Evolutionary conservation across 208 protist species (phyloP).

Genomic region (Trypanosomatidae sp.): DNA sequence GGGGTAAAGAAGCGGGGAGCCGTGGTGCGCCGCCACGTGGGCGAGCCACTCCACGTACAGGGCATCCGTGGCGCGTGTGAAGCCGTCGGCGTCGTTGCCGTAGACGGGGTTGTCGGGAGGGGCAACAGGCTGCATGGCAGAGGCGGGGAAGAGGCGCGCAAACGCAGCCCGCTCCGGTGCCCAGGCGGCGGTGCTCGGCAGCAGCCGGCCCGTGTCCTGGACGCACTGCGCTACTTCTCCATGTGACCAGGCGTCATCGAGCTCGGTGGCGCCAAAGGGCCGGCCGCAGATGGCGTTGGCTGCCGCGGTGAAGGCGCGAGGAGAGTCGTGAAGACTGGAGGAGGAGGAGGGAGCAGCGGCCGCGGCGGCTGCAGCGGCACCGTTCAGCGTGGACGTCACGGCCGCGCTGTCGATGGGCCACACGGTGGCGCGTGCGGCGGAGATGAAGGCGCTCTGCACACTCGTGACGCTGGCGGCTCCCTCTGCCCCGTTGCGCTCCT

Average conservation of each 20-base stretch:
- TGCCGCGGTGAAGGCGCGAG: slow-evolving; percentile 24
- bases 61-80: too few species aligned
- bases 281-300: slow-evolving; percentile 23
- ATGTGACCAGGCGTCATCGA: slow-evolving; percentile 5
- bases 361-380: too few species aligned
- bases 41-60: slow-evolving; percentile 29
- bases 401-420: slow-evolving; percentile 12
- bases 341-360: too few species aligned
- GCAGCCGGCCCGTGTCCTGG: too few species aligned
- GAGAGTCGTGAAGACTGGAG: too few species aligned
- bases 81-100: too few species aligned
- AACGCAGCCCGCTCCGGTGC: too few species aligned
- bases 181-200: too few species aligned
- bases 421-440: slow-evolving; percentile 18
- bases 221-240: not conserved
- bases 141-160: too few species aligned
- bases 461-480: not conserved
- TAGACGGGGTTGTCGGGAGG: too few species aligned
- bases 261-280: slow-evolving; percentile 6
- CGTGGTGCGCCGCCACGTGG: slow-evolving; percentile 20
- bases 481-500: slow-evolving; percentile 13
- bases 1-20: slow-evolving; percentile 36
- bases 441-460: slow-evolving; percentile 22
- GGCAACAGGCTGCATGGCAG: too few species aligned
- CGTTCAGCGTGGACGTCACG: too few species aligned